Base-by-base conservation (phyloP, 108 stramenopile species). In the Nitzschia sp. region DNA sequence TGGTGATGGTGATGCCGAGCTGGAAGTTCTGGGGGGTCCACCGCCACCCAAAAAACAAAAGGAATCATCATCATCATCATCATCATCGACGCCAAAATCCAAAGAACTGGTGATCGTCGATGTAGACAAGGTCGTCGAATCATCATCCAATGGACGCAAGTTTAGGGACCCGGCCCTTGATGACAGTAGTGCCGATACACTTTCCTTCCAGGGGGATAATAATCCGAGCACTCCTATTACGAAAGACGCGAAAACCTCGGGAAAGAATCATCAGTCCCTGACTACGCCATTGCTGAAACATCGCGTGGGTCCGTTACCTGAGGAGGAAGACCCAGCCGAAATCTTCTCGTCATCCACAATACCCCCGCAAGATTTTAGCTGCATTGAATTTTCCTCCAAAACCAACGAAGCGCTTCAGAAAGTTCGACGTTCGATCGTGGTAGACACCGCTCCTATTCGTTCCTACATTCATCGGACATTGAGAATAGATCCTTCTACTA, bases 371-470 rank as follows among this genome's bases (percentile, higher is more conserved):
- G 26, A 30, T 11, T 15, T 62, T n/a, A 13, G 25, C 59, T 50
- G 58, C 6, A 54, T 48, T 16, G 26, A n/a, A 2, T 75, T 56
- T 26, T 67, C 73, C 5, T n/a, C 25, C 35, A 33, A 55, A 9
- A 75, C 73, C 5, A 30, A 62, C 45, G 59, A 65, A 21, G 27
- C 21, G 1, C 34, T 68, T 17, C 27, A 41, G 2, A 38, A 22
- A n/a, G 34, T 62, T 23, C 58, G 73, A 23, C 22, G 54, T 38
- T 62, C 47, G 8, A 21, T 61, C 1, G 38, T 45, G 30, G 46
- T 62, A 28, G 60, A 75, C 6, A 34, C 16, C 3, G 31, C 52
- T 13, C 36, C 26, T 5, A 52, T 75, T 53, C 21, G 26, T 6
- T 11, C 22, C 1, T 48, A 50, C 33, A 50, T 65, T 34, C 47